Conservation (phyloP, 2,329 filamentous ascomycete genomes). For the Coniochaeta prunicola region DNA sequence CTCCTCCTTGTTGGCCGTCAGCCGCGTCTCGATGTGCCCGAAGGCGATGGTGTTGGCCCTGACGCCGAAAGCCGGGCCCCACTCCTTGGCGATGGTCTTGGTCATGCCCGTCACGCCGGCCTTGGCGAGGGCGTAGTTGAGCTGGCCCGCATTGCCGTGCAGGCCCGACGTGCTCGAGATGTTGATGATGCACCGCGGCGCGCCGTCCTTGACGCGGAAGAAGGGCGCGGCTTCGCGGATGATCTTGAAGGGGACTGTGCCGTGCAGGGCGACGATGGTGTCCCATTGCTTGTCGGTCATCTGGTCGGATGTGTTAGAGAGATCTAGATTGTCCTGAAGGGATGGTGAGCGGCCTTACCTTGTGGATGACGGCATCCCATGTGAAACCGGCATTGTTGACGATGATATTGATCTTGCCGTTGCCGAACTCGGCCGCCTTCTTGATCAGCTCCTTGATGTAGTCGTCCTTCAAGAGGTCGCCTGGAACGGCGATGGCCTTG, state of each 20-base stretch:
- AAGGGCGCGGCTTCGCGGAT: constrained; percentile 74
- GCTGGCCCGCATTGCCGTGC: constrained; percentile 84
- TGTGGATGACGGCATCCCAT: constrained; percentile 89
- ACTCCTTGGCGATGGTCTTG: constrained; percentile 88
- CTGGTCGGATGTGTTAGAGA: constrained; percentile 14
- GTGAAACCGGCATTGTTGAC: constrained; percentile 92
- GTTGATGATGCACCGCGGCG: constrained; percentile 72
- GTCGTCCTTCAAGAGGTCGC: constrained; percentile 65
- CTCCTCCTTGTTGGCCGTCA: constrained; percentile 79
- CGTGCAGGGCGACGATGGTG: constrained; percentile 76
- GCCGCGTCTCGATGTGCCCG: constrained; percentile 69
- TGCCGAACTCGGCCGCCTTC: constrained; percentile 70
- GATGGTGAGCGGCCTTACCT: constrained; percentile 24
- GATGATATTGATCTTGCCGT: constrained; percentile 83
- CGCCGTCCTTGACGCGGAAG: constrained; percentile 80
- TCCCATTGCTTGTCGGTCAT: constrained; percentile 91
- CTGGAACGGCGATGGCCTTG: constrained; percentile 64
- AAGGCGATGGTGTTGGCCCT: constrained; percentile 80
- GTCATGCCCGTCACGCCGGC: constrained; percentile 76
- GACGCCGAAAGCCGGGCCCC: constrained; percentile 78
- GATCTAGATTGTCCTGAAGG: neutral
- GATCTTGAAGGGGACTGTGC: constrained; percentile 79
- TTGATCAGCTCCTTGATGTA: constrained; percentile 69
- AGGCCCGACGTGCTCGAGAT: constrained; percentile 76
- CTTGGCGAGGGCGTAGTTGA: constrained; percentile 82